Conservation (phyloP, 176 grass and related monocot genomes). For the Bothriochloa decipiens region DNA sequence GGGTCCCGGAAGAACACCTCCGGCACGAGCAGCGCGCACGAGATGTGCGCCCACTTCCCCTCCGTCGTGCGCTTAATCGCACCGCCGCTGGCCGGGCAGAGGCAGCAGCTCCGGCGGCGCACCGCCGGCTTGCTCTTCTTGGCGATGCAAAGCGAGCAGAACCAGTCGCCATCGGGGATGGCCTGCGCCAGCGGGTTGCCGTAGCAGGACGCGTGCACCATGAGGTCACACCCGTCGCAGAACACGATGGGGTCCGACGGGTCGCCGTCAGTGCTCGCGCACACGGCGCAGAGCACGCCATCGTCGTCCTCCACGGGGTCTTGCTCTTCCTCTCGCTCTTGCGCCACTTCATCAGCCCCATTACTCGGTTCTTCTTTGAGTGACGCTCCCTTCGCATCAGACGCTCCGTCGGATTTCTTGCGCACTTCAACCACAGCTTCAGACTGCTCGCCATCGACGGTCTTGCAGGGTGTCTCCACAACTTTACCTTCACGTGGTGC, state of each 20-base stretch:
- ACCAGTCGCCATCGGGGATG: conserved; percentile 93
- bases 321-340: background rate
- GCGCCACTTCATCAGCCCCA: conserved; percentile 6
- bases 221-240: conserved; percentile 93
- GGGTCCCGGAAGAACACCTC: conserved; percentile 93
- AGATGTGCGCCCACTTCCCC: conserved; percentile 76
- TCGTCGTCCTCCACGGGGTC: conserved; percentile 51
- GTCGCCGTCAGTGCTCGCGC: conserved; percentile 86
- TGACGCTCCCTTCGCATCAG: background rate
- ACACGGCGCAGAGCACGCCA: conserved; percentile 73
- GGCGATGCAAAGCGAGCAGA: conserved; percentile 64
- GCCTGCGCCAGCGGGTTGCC: conserved; percentile 65
- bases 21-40: conserved; percentile 81
- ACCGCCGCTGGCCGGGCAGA: conserved; percentile 70
- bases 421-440: conserved; percentile 5
- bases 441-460: background rate
- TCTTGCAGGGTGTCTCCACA: background rate
- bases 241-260: conserved; percentile 91
- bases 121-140: conserved; percentile 36
- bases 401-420: background rate
- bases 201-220: conserved; percentile 91
- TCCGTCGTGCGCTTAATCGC: conserved; percentile 77
- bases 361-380: background rate
- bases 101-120: conserved; percentile 45
- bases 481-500: background rate